Evolutionary conservation across 257 asterid species (phyloP).

Genomic region (Solanum rostratum): DNA sequence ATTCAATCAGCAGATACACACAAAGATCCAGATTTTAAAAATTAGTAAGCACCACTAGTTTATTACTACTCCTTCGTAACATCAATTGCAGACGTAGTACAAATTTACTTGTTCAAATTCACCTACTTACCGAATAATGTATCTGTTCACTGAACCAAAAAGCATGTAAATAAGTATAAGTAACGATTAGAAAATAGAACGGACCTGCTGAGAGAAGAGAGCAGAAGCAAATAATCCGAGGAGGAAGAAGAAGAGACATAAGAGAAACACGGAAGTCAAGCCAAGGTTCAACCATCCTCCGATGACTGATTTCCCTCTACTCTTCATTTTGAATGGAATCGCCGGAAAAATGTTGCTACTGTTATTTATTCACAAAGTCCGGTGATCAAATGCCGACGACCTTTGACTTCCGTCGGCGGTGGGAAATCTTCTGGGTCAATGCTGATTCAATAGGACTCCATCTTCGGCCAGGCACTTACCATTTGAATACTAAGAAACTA

Average conservation of each 20-base stretch:
- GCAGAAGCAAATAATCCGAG: slow-evolving; percentile 6
- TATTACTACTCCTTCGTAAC: neutral
- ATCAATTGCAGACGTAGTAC: neutral
- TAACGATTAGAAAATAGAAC: neutral
- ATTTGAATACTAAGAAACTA: neutral
- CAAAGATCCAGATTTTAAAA: neutral
- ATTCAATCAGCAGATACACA: neutral
- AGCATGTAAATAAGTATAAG: neutral
- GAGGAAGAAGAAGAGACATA: slow-evolving; percentile 15
- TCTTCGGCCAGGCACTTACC: neutral
- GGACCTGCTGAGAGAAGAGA: slow-evolving; percentile 6
- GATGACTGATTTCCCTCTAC: neutral
- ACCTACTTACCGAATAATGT: neutral
- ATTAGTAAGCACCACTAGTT: neutral
- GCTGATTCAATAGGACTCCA: neutral
- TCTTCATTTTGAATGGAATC: neutral
- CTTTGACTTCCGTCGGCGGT: neutral
- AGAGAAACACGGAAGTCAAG: slow-evolving; percentile 2
- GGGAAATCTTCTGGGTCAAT: neutral
- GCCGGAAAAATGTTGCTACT: neutral
- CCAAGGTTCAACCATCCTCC: slow-evolving; percentile 4
- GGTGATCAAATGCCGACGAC: neutral
- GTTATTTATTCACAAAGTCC: neutral
- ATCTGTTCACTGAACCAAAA: neutral
- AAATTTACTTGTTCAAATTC: neutral